Base-by-base conservation (phyloP, 352 stramenopile species). In the Phytophthora podocarpi region DNA sequence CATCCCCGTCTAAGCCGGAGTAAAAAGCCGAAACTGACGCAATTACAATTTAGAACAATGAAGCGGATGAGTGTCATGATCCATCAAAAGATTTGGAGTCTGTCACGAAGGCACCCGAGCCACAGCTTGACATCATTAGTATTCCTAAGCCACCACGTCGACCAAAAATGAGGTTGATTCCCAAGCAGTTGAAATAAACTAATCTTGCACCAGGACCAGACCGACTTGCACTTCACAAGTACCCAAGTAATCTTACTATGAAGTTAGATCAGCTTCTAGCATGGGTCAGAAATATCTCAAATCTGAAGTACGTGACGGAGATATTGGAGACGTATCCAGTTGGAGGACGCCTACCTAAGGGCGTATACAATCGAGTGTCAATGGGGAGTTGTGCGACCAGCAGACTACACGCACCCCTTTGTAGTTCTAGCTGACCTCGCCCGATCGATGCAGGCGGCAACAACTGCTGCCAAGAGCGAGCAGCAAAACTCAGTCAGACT, bases 331-430 rank as follows among this genome's bases (percentile, higher is more conserved):
- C 20, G 23, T 65, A 65, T 12, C 37, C 37, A 0, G 12, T 59
- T 52, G 2, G 57, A 64, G 6, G 45, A 49, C 9, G 18, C 57
- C 0, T 65, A 53, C 16, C 10, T 59, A 12, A 46, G 53, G 10
- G 13, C 30, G 0, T 28, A 30, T 1, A 49, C 15, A 16, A 48
- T 59, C 16, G 8, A n/a, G 9, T 65, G 37, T 20, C 13, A 52
- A 3, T 65, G 31, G 57, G 39, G 54, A 42, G 1, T 12, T 2
- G 10, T 53, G 5, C 16, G 28, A 23, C 39, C 31, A 0, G 5
- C n/a, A 0, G 32, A 47, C 5, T 65, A 64, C 5, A 43, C 23
- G 24, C 39, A 53, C 16, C n/a, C 26, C 0, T 65, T 65, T 16
- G 47, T 51, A 3, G 59, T 65, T 28, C 39, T 47, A 8, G 0